These are phyloP conservation scores for Aspergillus conjunctus DNA, from an alignment of 495 filamentous ascomycete genomes.

Conservation along the genomic window DNA sequence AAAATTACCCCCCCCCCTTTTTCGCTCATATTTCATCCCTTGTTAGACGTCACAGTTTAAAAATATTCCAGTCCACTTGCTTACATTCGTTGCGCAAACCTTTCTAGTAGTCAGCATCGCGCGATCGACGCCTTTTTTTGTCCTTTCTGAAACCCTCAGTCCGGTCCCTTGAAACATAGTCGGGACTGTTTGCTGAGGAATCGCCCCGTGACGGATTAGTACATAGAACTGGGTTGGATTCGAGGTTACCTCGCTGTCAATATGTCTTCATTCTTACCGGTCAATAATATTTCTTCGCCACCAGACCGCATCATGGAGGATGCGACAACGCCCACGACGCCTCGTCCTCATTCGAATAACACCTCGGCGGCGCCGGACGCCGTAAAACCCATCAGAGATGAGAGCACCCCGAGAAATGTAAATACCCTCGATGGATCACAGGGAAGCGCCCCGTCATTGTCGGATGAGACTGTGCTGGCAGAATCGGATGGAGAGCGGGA, in stretches of 20 bases:
- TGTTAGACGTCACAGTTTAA: constrained; percentile 14
- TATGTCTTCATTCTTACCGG: constrained; percentile 71
- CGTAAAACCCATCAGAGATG: constrained; percentile 27
- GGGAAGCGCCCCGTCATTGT: constrained; percentile 45
- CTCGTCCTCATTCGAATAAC: constrained; percentile 53
- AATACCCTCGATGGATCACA: constrained; percentile 34
- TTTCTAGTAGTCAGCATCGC: constrained; percentile 26
- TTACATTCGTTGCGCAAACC: constrained; percentile 30
- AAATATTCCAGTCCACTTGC: constrained; percentile 23
- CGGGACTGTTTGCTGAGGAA: constrained; percentile 20
- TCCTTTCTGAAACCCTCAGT: constrained; percentile 14
- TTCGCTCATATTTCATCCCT: constrained; percentile 16
- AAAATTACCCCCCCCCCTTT: constrained; percentile 11
- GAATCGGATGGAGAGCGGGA: constrained; percentile 74
- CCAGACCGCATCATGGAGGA: constrained; percentile 55
- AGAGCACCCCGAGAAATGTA: constrained; percentile 37
- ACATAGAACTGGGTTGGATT: constrained; percentile 28
- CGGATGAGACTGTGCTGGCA: constrained; percentile 73
- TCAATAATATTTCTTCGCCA: constrained; percentile 69
- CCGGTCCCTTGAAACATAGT: constrained; percentile 17
- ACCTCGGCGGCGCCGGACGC: constrained; percentile 39
- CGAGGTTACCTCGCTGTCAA: constrained; percentile 22
- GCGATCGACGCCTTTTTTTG: constrained; percentile 24
- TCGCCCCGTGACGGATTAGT: constrained; percentile 21
- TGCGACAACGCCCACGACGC: constrained; percentile 64